Conservation (phyloP, 179 eudicot genomes). For the Carnegiea gigantea region DNA sequence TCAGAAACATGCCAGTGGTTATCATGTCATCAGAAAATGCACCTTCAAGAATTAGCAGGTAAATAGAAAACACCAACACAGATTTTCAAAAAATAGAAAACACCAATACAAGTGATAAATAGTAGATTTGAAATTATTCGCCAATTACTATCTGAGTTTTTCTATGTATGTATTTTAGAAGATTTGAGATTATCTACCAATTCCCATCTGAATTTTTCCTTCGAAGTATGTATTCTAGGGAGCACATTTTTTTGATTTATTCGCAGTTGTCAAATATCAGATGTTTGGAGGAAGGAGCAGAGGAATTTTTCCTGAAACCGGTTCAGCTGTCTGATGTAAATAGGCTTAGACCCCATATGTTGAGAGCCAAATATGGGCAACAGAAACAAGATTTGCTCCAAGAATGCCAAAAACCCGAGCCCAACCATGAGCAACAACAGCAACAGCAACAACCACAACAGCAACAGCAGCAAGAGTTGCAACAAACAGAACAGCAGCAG, state of each 20-base stretch:
- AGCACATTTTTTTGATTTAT: constrained; percentile 2
- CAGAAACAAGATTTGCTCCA: constrained; percentile 38
- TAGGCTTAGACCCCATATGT: constrained; percentile 75
- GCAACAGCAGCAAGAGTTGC: neutral
- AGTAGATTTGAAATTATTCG: neutral
- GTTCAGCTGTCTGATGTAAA: constrained; percentile 68
- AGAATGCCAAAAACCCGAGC: constrained; percentile 24
- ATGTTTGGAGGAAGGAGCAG: constrained; percentile 95
- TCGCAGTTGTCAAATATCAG: constrained; percentile 33
- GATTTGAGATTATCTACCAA: too few species aligned
- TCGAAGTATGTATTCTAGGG: neutral
- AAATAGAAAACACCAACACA: neutral
- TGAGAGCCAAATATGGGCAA: constrained; percentile 59
- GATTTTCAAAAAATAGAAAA: constrained; percentile 10
- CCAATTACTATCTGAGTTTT: neutral
- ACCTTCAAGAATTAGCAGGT: constrained; percentile 78
- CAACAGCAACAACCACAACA: constrained; percentile 4
- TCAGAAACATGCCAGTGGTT: constrained; percentile 84
- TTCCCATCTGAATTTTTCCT: too few species aligned
- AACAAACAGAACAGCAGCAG: neutral
- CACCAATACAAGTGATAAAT: neutral
- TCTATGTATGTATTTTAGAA: neutral
- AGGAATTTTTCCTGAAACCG: constrained; percentile 89
- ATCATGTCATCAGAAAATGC: constrained; percentile 97
- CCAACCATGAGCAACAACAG: neutral